A percentile compares a stretch with the other conserved stretches of the same genome.
Conservation (phyloP, 1,284 basidiomycete species). For the Rhodotorula sp. region DNA sequence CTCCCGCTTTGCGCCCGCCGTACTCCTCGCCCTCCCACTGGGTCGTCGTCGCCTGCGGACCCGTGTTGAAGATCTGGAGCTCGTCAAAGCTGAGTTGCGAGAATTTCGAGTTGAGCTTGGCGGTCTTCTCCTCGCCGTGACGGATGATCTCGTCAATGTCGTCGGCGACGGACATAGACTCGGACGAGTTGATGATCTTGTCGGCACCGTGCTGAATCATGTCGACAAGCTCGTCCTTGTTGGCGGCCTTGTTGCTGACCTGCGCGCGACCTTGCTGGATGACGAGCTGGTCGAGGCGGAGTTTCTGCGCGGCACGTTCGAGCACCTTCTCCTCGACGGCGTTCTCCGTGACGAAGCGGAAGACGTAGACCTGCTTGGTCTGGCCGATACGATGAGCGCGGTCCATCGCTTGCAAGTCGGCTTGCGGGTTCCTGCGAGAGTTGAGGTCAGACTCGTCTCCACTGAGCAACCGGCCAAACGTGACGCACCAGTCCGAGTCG, state of each 20-base stretch:
- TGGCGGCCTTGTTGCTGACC: conserved; percentile 54
- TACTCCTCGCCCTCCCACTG: conserved; percentile 98
- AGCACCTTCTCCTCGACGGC: conserved; percentile 97
- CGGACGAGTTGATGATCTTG: conserved; percentile 79
- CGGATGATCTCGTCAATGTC: conserved; percentile 94
- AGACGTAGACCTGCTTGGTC: conserved; percentile 98
- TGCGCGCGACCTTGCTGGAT: conserved; percentile 87
- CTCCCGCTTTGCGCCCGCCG: conserved; percentile 58
- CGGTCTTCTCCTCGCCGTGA: conserved; percentile 86
- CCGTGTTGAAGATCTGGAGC: conserved; percentile 87
- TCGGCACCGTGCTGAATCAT: conserved; percentile 99
- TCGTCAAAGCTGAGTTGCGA: conserved; percentile 91
- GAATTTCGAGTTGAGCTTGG: conserved; percentile 87
- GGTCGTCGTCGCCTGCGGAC: conserved; percentile 63
- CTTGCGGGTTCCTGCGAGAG: conserved; percentile 82
- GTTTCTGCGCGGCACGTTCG: conserved; percentile 93
- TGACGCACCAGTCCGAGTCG: conserved; percentile 82
- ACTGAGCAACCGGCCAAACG: background rate
- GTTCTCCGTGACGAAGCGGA: conserved; percentile 92
- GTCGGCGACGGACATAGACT: conserved; percentile 72
- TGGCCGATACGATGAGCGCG: conserved; percentile 98
- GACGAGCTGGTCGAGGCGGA: conserved; percentile 92
- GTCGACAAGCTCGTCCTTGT: conserved; percentile 94
- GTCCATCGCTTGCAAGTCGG: conserved; percentile 98
- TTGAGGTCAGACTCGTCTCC: conserved; percentile 5